Evolutionary conservation across 768 basidiomycete genomes (phyloP).

Genomic region (Suillus brevipes): DNA sequence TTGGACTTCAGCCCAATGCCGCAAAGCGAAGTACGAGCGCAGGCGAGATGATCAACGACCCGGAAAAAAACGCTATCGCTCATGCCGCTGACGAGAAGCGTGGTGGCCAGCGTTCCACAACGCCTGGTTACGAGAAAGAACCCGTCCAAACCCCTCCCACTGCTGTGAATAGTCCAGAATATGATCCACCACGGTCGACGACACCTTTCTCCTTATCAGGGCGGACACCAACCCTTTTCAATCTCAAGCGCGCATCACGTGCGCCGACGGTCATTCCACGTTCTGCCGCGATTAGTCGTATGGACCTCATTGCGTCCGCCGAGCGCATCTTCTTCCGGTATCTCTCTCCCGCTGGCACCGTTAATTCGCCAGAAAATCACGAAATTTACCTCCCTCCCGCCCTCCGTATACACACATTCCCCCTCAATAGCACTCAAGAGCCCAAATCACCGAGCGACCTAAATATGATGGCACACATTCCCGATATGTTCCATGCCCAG

Average conservation of each 20-base stretch:
- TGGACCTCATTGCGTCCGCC: conserved; percentile 88
- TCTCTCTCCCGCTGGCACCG: conserved; percentile 76
- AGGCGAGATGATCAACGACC: conserved; percentile 66
- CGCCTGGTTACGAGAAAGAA: conserved; percentile 35
- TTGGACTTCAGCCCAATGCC: conserved; percentile 62
- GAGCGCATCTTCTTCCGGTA: conserved; percentile 97
- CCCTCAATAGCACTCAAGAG: conserved; percentile 71
- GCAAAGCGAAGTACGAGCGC: conserved; percentile 86
- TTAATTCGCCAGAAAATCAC: conserved; percentile 85
- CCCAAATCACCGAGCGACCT: conserved; percentile 68
- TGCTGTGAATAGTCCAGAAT: conserved; percentile 41
- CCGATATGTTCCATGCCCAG: conserved; percentile 96
- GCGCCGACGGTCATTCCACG: conserved; percentile 95
- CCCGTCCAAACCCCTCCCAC: conserved; percentile 46
- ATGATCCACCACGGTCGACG: conserved; percentile 60
- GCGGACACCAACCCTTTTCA: conserved; percentile 76
- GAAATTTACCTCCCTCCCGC: conserved; percentile 97
- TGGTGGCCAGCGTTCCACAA: conserved; percentile 54
- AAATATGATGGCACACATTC: conserved; percentile 81
- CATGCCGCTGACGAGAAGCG: conserved; percentile 44
- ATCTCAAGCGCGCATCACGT: conserved; percentile 74
- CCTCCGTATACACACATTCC: conserved; percentile 89
- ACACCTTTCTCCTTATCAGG: conserved; percentile 79
- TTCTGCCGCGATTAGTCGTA: conserved; percentile 84
- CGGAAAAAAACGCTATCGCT: conserved; percentile 67